Evolutionary conservation across 2,329 filamentous ascomycete genomes (phyloP).

Genomic region (Aspergillus fructus): DNA sequence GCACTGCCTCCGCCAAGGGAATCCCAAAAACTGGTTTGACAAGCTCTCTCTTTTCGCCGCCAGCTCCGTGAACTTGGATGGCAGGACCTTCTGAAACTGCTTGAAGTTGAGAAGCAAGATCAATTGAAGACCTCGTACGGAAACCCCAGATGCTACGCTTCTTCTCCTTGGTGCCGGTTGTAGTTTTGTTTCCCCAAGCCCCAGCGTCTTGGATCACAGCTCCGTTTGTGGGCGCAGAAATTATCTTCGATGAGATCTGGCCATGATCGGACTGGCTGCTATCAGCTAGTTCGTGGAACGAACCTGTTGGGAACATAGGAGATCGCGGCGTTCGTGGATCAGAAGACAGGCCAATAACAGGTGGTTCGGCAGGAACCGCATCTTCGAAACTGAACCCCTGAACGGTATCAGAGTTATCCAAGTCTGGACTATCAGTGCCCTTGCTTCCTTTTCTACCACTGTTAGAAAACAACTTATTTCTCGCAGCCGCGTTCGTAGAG

Average conservation of each 20-base stretch:
- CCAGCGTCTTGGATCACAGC: conserved; percentile 78
- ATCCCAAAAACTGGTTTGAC: conserved; percentile 79
- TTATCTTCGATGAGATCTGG: conserved; percentile 49
- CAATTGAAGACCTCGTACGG: conserved; percentile 69
- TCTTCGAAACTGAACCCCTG: conserved; percentile 57
- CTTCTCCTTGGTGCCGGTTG: conserved; percentile 70
- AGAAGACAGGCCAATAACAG: conserved; percentile 48
- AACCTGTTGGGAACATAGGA: conserved; percentile 32
- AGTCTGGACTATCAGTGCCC: conserved; percentile 41
- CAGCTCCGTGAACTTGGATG: conserved; percentile 52
- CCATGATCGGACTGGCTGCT: conserved; percentile 28
- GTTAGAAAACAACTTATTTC: conserved; percentile 25
- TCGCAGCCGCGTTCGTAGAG: conserved; percentile 18
- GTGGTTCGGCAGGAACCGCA: conserved; percentile 58
- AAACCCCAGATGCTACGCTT: conserved; percentile 71
- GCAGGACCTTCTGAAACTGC: conserved; percentile 35
- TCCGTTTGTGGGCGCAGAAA: conserved; percentile 82
- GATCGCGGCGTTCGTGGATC: conserved; percentile 33
- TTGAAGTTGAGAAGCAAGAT: conserved; percentile 46
- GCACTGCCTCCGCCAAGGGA: conserved; percentile 80
- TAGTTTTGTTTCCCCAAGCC: conserved; percentile 78
- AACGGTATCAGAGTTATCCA: conserved; percentile 35
- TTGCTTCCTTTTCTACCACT: conserved; percentile 30
- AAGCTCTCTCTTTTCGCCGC: conserved; percentile 50
- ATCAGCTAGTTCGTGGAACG: conserved; percentile 31